These are phyloP conservation scores for Penicillium angulare DNA, from an alignment of 495 filamentous ascomycete genomes.

Conservation along the genomic window DNA sequence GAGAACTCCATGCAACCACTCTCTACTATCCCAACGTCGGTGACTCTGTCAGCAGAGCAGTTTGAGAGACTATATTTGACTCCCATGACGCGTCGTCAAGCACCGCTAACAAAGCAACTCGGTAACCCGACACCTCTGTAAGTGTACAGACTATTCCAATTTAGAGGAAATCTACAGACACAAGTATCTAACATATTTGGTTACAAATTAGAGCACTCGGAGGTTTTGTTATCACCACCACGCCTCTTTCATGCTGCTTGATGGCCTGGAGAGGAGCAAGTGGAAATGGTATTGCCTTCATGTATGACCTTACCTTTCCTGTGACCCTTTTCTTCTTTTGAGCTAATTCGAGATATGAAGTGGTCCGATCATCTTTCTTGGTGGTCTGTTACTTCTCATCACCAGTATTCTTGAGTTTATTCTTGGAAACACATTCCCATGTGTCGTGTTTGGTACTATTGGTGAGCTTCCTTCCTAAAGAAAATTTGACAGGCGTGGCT, in stretches of 20 bases:
- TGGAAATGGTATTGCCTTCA: slow-evolving; percentile 14
- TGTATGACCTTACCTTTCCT: slow-evolving; percentile 12
- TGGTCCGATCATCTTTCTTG: slow-evolving; percentile 66
- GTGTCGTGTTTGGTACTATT: slow-evolving; percentile 62
- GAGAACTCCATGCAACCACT: too few species aligned
- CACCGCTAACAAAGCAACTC: slow-evolving; percentile 44
- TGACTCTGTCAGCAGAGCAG: slow-evolving; percentile 44
- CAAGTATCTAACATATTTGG: background rate
- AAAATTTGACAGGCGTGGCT: too few species aligned
- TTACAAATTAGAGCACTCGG: slow-evolving; percentile 7
- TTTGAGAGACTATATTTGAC: slow-evolving; percentile 70
- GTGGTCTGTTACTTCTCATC: slow-evolving; percentile 60
- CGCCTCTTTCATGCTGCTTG: slow-evolving; percentile 13
- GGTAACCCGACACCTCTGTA: slow-evolving; percentile 70
- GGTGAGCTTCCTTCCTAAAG: too few species aligned
- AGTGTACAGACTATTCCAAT: too few species aligned
- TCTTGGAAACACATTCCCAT: slow-evolving; percentile 67
- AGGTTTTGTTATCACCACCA: slow-evolving; percentile 12
- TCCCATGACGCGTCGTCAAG: slow-evolving; percentile 30
- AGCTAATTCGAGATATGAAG: too few species aligned
- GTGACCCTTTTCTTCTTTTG: slow-evolving; percentile 48
- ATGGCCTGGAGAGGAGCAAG: slow-evolving; percentile 16
- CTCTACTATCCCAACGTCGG: slow-evolving; percentile 10
- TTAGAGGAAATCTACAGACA: too few species aligned
- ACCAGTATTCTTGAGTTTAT: slow-evolving; percentile 61